Percentiles rank a stretch among this genome's conserved stretches.
phyloP scores from a whole-genome alignment of 176 grass and related monocot genomes.

The Cenchrus purpureus region DNA sequence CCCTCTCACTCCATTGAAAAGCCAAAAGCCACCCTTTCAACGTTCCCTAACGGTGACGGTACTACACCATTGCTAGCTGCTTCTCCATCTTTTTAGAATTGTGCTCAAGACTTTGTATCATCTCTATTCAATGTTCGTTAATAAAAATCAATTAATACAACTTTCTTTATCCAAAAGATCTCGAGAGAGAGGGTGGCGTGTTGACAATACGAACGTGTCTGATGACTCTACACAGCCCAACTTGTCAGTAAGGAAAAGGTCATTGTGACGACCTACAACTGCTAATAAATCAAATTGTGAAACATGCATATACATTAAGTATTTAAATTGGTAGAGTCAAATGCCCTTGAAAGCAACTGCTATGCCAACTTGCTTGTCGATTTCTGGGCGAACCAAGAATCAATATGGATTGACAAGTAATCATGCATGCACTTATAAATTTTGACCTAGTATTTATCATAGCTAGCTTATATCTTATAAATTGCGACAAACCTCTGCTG shows the following conservation, averaged over 20 bases:
- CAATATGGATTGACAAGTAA: neutral
- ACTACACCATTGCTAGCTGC: too few relatives aligned
- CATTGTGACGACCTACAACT: too few relatives aligned
- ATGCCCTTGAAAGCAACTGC: neutral
- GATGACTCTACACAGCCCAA: too few relatives aligned
- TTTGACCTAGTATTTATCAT: neutral
- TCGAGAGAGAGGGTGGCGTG: too few relatives aligned
- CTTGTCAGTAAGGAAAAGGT: too few relatives aligned
- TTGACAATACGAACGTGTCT: too few relatives aligned
- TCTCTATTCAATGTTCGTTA: too few relatives aligned
- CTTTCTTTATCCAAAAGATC: too few relatives aligned
- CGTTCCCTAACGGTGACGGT: neutral
- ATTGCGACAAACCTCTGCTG: neutral
- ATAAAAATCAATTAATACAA: too few relatives aligned
- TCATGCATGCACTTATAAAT: neutral
- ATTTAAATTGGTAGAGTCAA: constrained; percentile 6
- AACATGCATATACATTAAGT: neutral
- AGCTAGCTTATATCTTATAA: constrained; percentile 20
- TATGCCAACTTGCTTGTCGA: neutral
- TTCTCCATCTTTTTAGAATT: too few relatives aligned
- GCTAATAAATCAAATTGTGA: too few relatives aligned
- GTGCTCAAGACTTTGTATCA: too few relatives aligned
- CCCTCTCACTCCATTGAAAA: neutral
- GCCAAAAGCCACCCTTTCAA: constrained; percentile 1
- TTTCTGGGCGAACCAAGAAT: neutral